Evolutionary conservation across 2,329 filamentous ascomycete species (phyloP), one percentile per base, ranked within the genome.

Genomic region (Balansia obtecta): DNA sequence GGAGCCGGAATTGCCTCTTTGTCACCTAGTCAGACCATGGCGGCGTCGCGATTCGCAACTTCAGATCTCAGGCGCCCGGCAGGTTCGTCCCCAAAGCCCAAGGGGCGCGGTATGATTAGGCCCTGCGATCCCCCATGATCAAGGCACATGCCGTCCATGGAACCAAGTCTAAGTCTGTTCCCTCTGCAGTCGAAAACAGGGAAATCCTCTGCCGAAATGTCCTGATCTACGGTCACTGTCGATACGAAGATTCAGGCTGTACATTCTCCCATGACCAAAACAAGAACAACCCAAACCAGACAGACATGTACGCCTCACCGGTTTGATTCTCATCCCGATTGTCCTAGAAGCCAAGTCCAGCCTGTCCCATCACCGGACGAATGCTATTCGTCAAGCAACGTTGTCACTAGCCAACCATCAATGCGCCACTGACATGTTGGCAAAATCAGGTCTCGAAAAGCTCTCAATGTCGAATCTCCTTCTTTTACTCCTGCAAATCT

Each of bases 401-500:
- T 27, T 7, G 27, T 27, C 27, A 27, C 27, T 27, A 27, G 27
- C 27, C 27, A 27, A 37, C 15, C 15, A 37, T 37, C 15, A 37
- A 48, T 49, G 42, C 49, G 22, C 34, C 30, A 33, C 33, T 50
- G 18, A 53, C 40, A 33, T 43, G n/a, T 15, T 32, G 27, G 27
- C 33, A 40, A 22, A 33, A 42, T 52, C 52, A 76, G 73, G 53
- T 63, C 72, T 22, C 88, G 88, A 68, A 93, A 89, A 67, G 75
- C 85, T 30, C 76, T 98, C 57, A 98, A 95, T 66, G 93, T 95
- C 62, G 93, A 97, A 61, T 97, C 93, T 9, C 91, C 93, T 12
- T 88, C 91, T 45, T 98, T 98, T 65, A 96, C 88, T 0, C 91
- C 91, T 6, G 72, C 79, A 13, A 70, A 65, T 52, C 58, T 69